phyloP scores from a whole-genome alignment of 106 monocot genomes.

The Posidonia australis region DNA sequence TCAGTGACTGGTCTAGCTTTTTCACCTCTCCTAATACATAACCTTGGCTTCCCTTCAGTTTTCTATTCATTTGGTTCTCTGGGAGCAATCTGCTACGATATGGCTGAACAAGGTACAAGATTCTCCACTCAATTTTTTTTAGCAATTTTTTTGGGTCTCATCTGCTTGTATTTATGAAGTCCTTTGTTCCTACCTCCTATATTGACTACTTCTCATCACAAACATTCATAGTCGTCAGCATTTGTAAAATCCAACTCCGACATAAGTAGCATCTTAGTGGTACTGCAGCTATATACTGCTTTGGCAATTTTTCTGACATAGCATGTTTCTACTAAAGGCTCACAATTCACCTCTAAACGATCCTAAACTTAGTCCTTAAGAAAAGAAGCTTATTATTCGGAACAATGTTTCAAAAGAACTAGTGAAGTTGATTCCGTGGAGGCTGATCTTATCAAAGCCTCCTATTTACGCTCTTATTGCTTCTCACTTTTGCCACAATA shows the following conservation, averaged over 20 bases:
- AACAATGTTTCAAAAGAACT: slow-evolving; percentile 40
- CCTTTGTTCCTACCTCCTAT: no score
- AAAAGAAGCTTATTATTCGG: slow-evolving; percentile 47
- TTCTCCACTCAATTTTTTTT: background rate
- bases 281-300: background rate
- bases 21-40: slow-evolving; percentile 74
- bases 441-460: slow-evolving; percentile 61
- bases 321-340: slow-evolving; percentile 28
- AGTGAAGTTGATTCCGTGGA: slow-evolving; percentile 67
- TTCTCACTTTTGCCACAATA: slow-evolving; percentile 88
- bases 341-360: slow-evolving; percentile 81
- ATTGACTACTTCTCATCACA: no score
- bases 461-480: slow-evolving; percentile 88
- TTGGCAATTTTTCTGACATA: background rate
- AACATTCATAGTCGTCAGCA: no score
- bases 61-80: slow-evolving; percentile 88
- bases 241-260: slow-evolving; percentile 2
- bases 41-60: slow-evolving; percentile 80
- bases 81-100: slow-evolving; percentile 55
- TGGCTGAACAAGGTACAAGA: slow-evolving; percentile 59
- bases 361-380: slow-evolving; percentile 45
- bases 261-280: background rate
- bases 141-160: background rate
- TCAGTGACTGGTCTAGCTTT: slow-evolving; percentile 84
- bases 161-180: background rate